A percentile compares a stretch with the other conserved stretches of the same genome.
Conservation (phyloP, 352 stramenopile species). For the Phytophthora tentaculata region DNA sequence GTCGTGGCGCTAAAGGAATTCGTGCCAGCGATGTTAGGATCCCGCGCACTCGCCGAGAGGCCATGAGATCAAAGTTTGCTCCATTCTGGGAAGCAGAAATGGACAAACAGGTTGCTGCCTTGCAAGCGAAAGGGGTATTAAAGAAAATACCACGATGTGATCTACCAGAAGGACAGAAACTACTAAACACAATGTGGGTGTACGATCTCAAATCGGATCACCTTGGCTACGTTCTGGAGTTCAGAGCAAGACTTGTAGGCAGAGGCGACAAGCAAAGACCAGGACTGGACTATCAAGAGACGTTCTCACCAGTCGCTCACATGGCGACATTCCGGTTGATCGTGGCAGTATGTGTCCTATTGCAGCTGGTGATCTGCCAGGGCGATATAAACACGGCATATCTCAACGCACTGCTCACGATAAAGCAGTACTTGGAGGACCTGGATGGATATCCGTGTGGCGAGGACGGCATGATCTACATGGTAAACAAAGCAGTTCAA, state of each 20-base stretch:
- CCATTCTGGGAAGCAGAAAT: neutral
- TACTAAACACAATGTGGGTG: neutral
- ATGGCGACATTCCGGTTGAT: conserved; percentile 20
- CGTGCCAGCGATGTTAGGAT: neutral
- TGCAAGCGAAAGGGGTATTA: neutral
- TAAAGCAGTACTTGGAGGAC: neutral
- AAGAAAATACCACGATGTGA: neutral
- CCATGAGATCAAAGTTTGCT: neutral
- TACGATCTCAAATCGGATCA: neutral
- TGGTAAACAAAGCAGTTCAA: conserved; percentile 1
- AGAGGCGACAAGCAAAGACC: neutral
- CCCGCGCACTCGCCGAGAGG: neutral
- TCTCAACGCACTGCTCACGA: neutral
- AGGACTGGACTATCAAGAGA: conserved; percentile 3
- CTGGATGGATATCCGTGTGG: conserved; percentile 1
- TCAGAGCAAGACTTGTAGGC: neutral
- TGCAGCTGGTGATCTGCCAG: neutral
- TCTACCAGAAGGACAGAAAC: neutral
- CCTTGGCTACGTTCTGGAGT: neutral
- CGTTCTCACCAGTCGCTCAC: conserved; percentile 2
- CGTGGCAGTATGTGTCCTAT: neutral
- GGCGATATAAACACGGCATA: conserved; percentile 6
- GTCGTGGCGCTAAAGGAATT: neutral
- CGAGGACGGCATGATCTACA: neutral
- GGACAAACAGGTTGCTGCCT: neutral